phyloP scores from a whole-genome alignment of 306 rosid species.

The Sechiopsis laciniata region DNA sequence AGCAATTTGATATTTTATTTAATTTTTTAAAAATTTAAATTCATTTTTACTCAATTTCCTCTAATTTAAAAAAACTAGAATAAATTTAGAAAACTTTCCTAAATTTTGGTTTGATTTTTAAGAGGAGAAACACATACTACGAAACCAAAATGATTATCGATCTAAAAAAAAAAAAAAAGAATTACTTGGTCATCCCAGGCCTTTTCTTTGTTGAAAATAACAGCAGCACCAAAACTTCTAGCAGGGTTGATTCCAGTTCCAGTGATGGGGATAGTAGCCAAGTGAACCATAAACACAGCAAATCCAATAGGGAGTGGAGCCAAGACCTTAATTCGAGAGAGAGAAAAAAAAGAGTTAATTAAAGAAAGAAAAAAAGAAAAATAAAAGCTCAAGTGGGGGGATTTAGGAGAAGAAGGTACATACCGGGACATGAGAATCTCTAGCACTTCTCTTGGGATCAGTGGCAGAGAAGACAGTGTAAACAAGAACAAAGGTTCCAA shows the following conservation, averaged over 20 bases:
- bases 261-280: constrained; percentile 87
- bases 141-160: no score
- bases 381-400: no score
- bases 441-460: constrained; percentile 81
- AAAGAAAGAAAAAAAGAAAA: no score
- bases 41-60: no score
- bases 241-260: constrained; percentile 97
- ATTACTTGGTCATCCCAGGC: constrained; percentile 84
- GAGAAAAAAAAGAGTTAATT: no score
- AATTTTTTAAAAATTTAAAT: no score
- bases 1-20: no score
- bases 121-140: no score
- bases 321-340: constrained; percentile 41
- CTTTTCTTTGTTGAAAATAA: constrained; percentile 56
- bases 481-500: constrained; percentile 91
- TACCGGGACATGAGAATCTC: constrained; percentile 97
- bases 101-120: no score
- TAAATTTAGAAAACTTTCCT: no score
- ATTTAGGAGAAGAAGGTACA: background rate
- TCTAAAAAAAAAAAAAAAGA: no score
- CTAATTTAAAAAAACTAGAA: no score
- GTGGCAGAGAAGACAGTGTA: constrained; percentile 98
- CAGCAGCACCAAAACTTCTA: constrained; percentile 93
- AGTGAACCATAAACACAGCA: constrained; percentile 75
- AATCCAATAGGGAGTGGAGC: constrained; percentile 53